A percentile compares a stretch with the other conserved stretches of the same genome.
These are phyloP conservation scores for Russula virescens DNA, from an alignment of 768 basidiomycete genomes.

Conservation along the genomic window DNA sequence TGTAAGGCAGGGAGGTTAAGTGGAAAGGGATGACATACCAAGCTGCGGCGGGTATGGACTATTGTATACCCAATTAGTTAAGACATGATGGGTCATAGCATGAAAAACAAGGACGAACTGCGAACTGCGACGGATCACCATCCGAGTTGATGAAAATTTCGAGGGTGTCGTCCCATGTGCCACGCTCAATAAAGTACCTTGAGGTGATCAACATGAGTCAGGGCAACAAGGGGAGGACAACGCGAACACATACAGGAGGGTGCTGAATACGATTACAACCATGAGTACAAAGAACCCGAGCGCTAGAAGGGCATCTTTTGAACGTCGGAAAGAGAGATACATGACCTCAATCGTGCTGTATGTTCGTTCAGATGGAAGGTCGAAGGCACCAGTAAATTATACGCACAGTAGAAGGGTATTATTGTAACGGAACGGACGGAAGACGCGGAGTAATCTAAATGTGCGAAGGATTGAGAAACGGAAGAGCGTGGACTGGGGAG, in stretches of 20 bases:
- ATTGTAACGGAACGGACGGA: conserved; percentile 82
- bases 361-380: not conserved
- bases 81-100: not conserved
- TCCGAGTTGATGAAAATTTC: conserved; percentile 80
- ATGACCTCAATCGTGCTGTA: conserved; percentile 83
- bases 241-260: conserved; percentile 48
- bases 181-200: conserved; percentile 86
- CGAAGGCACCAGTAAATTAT: not conserved
- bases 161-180: conserved; percentile 79
- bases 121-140: conserved; percentile 76
- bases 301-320: conserved; percentile 81
- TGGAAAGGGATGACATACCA: conserved; percentile 49
- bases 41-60: conserved; percentile 69
- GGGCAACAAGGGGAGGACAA: not conserved
- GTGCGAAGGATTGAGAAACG: conserved; percentile 88
- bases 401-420: conserved; percentile 72
- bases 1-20: not conserved
- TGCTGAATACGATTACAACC: conserved; percentile 84
- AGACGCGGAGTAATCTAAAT: conserved; percentile 84
- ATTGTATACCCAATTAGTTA: not conserved
- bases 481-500: conserved; percentile 68
- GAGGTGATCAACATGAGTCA: not conserved
- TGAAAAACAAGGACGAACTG: conserved; percentile 37
- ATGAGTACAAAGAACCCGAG: conserved; percentile 86
- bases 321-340: conserved; percentile 82